Percentiles rank a stretch among this genome's conserved stretches.
Evolutionary conservation across 768 basidiomycete genomes (phyloP).

Genomic region (Leccinum disarticulatum): DNA sequence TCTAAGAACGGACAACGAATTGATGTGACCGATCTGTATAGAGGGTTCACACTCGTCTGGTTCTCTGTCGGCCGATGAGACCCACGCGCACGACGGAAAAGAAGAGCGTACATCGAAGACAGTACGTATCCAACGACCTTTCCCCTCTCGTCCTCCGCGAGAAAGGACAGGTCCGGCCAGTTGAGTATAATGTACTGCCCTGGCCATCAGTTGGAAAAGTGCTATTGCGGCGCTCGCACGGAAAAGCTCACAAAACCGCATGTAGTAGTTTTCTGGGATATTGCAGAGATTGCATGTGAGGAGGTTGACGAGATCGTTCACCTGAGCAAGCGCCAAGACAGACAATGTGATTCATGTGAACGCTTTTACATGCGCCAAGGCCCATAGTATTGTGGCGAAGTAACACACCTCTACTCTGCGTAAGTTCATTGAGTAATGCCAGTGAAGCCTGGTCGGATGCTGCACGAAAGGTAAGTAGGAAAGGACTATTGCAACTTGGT

Average conservation of each 20-base stretch:
- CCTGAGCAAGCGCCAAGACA: constrained; percentile 26
- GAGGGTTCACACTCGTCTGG: constrained; percentile 16
- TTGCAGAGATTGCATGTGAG: constrained; percentile 52
- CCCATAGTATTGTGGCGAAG: background rate
- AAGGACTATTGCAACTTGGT: background rate
- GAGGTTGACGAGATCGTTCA: constrained; percentile 49
- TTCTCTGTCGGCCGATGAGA: constrained; percentile 23
- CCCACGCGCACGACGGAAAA: background rate
- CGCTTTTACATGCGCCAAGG: background rate
- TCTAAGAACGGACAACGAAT: constrained; percentile 30
- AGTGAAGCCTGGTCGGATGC: background rate
- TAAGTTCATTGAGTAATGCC: constrained; percentile 26
- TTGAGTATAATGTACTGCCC: constrained; percentile 47
- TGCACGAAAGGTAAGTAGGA: background rate
- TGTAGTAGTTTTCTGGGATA: constrained; percentile 50
- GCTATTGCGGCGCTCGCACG: background rate
- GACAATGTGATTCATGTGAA: background rate
- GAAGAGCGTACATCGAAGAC: constrained; percentile 50
- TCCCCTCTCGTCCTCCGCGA: constrained; percentile 49
- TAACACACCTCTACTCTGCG: constrained; percentile 30
- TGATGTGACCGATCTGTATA: constrained; percentile 25
- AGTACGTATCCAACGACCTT: constrained; percentile 56
- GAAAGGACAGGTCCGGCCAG: constrained; percentile 56
- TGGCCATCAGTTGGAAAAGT: constrained; percentile 21
- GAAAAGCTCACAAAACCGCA: constrained; percentile 29